A percentile compares a stretch with the other conserved stretches of the same genome.
phyloP scores from a whole-genome alignment of 2,329 filamentous ascomycete genomes.

The Alternaria rosae region DNA sequence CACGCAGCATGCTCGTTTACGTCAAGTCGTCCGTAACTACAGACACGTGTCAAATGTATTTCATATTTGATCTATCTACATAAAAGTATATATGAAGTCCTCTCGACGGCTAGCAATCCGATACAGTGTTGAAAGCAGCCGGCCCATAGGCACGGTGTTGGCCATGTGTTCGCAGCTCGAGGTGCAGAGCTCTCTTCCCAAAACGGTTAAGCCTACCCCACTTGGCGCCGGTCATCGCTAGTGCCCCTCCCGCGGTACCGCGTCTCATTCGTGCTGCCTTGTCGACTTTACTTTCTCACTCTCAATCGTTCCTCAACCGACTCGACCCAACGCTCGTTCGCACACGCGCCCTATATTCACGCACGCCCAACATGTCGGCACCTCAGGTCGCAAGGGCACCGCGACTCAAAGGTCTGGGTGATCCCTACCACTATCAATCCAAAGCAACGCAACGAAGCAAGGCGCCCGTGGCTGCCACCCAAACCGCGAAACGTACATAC shows the following conservation, averaged over 20 bases:
- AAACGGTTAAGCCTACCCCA: background rate
- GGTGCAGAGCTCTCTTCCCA: slow-evolving; percentile 12
- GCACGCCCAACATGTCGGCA: slow-evolving; percentile 25
- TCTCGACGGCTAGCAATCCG: background rate
- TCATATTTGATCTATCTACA: background rate
- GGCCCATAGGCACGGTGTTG: background rate
- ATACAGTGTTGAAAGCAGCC: background rate
- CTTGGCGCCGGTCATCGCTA: slow-evolving; percentile 8
- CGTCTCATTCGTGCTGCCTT: slow-evolving; percentile 19
- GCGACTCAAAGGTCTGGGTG: slow-evolving; percentile 39
- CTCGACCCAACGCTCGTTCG: background rate
- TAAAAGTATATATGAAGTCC: background rate
- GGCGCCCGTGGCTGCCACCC: slow-evolving; percentile 24
- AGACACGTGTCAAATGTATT: background rate
- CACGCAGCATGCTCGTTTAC: background rate
- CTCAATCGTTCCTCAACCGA: slow-evolving; percentile 4
- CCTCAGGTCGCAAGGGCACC: slow-evolving; percentile 25
- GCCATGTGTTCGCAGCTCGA: slow-evolving; percentile 11
- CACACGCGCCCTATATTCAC: background rate
- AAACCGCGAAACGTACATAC: slow-evolving; percentile 21
- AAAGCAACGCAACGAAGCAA: slow-evolving; percentile 29
- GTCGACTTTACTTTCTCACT: slow-evolving; percentile 9
- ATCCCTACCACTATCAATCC: slow-evolving; percentile 25
- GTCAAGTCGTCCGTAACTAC: background rate
- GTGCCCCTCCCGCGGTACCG: slow-evolving; percentile 19